Conservation (phyloP, 352 stramenopile genomes). For the Phytophthora pistaciae region DNA sequence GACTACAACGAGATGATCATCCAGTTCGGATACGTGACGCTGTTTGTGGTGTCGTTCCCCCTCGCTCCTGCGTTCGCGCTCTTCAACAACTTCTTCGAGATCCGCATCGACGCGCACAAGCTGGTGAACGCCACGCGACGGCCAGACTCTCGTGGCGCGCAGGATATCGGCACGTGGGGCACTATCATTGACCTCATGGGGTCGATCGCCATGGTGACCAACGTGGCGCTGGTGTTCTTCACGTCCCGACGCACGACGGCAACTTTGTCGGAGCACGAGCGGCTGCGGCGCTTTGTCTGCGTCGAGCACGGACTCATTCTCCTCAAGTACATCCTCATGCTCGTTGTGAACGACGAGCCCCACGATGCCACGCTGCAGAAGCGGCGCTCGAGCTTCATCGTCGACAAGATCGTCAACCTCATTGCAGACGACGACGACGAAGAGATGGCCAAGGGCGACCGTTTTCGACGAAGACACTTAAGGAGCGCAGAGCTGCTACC, state of each 20-base stretch:
- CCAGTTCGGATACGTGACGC: slow-evolving; percentile 92
- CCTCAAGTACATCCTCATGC: slow-evolving; percentile 75
- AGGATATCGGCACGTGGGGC: slow-evolving; percentile 95
- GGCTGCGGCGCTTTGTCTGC: slow-evolving; percentile 71
- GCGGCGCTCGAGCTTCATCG: slow-evolving; percentile 72
- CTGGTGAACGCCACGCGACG: slow-evolving; percentile 78
- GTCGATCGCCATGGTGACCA: slow-evolving; percentile 91
- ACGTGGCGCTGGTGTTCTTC: slow-evolving; percentile 94
- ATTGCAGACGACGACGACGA: slow-evolving; percentile 79
- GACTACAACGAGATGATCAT: slow-evolving; percentile 93
- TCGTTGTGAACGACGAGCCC: slow-evolving; percentile 78
- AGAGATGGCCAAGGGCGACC: slow-evolving; percentile 69
- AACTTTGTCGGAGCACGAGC: slow-evolving; percentile 48
- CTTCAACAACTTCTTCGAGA: slow-evolving; percentile 94
- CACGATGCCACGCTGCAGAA: slow-evolving; percentile 76
- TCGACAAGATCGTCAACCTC: slow-evolving; percentile 80
- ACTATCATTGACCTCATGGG: slow-evolving; percentile 91
- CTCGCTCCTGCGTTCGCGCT: slow-evolving; percentile 90
- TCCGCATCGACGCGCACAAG: slow-evolving; percentile 91
- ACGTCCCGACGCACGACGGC: slow-evolving; percentile 78
- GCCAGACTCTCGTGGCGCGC: slow-evolving; percentile 73
- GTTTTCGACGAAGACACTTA: slow-evolving; percentile 82
- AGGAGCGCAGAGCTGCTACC: background rate
- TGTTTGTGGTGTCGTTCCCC: slow-evolving; percentile 95
- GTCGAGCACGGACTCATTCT: slow-evolving; percentile 73